Evolutionary conservation across 192 early-diverging fungal genomes (phyloP).

Genomic region (Phlyctochytrium bullatum): DNA sequence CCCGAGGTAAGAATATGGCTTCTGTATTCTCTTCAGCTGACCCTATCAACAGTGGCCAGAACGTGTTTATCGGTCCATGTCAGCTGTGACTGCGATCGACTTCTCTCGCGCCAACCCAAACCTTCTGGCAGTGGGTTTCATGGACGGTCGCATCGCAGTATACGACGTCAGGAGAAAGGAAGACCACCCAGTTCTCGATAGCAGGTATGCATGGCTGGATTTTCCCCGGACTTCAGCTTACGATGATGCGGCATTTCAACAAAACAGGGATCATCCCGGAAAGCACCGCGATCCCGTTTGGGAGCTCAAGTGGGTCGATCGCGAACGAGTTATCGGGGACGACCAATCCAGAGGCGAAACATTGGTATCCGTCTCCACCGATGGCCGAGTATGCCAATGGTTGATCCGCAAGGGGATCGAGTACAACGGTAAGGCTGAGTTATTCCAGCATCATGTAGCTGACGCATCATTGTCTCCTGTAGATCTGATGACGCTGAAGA

Average conservation of each 20-base stretch:
- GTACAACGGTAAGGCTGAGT: conserved; percentile 48
- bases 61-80: conserved; percentile 41
- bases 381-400: conserved; percentile 60
- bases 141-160: conserved; percentile 49
- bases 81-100: conserved; percentile 55
- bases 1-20: conserved; percentile 44
- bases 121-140: conserved; percentile 52
- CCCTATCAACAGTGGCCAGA: conserved; percentile 48
- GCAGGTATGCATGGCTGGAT: conserved; percentile 18
- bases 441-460: neutral
- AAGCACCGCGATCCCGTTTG: conserved; percentile 64
- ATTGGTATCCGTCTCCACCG: conserved; percentile 53
- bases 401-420: conserved; percentile 55
- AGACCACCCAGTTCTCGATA: conserved; percentile 45
- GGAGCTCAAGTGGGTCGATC: conserved; percentile 63
- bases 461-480: neutral
- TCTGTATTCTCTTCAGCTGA: conserved; percentile 1
- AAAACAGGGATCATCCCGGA: conserved; percentile 40
- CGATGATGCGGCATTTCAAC: neutral
- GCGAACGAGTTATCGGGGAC: conserved; percentile 46
- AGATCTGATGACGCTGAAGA: conserved; percentile 61
- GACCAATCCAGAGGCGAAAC: conserved; percentile 50
- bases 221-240: neutral
- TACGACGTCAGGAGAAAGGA: conserved; percentile 51
- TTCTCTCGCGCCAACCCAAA: conserved; percentile 51